Evolutionary conservation across 257 asterid species (phyloP), one percentile per base, ranked within the genome.

Genomic region (Orobanche coerulescens): DNA sequence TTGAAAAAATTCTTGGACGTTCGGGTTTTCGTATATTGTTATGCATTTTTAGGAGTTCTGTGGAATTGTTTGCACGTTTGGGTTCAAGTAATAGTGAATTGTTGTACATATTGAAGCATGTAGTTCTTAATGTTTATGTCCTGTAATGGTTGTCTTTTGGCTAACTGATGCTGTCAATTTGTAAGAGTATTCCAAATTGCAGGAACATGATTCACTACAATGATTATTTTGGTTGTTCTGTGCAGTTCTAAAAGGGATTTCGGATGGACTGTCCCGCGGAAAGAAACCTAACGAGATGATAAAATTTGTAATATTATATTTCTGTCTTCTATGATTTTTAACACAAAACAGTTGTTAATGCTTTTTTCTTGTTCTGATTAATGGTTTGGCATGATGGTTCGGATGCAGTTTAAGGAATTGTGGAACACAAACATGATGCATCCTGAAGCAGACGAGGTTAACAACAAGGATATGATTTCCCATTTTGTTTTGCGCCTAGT

Each of bases 401-500:
- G 55, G 61, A 16, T 55, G 13, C 71, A 92, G 97, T 82, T 74
- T 25, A 14, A 53, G 4, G 84, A 78, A 33, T 65, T 86, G 47
- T 89, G 84, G 96, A 86, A 77, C 73, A 57, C 58, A 42, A 72
- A 80, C 78, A 89, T 89, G 94, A 70, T 71, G 75, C 91, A 81
- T 72, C 70, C 88, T 4, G 87, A 74, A 51, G 76, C 87, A 62
- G 71, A 87, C 16, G 94, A 83, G 68, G 76, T 20, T 53, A 67
- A 70, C 49, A 81, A 86, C 68, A 93, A 86, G 84, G 98, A 93
- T 67, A 70, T 86, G 68, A 81, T 86, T 73, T 92, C 98, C 43
- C 98, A 93, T 68, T 93, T 89, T 75, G 98, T 86, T 62, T 74
- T 93, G 66, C 90, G 98, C 44, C 95, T 93, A 12, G 96, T 86